Evolutionary conservation across 2,329 filamentous ascomycete genomes (phyloP).

Genomic region (Ophiostoma ulmi): DNA sequence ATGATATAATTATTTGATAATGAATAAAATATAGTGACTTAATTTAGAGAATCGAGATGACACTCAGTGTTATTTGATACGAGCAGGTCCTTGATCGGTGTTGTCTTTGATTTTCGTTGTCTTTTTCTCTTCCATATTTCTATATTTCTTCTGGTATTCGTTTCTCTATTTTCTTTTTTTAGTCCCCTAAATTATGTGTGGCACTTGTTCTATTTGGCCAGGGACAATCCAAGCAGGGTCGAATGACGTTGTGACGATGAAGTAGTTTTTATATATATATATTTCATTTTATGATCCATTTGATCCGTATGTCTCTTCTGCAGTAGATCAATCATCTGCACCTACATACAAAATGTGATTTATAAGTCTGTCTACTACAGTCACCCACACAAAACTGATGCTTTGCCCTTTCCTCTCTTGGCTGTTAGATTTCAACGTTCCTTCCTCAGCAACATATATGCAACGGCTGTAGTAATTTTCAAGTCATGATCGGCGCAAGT

Average conservation of each 20-base stretch:
- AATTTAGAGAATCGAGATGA: not conserved
- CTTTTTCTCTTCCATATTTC: not conserved
- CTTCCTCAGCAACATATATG: not conserved
- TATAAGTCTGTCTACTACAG: not conserved
- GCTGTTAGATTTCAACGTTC: not conserved
- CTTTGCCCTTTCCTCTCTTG: constrained; percentile 1
- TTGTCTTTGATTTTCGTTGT: not conserved
- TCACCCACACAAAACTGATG: not conserved
- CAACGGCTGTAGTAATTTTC: not conserved
- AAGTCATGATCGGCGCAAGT: not conserved
- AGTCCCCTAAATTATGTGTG: not conserved
- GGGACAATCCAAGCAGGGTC: constrained; percentile 5
- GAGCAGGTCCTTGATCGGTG: not conserved
- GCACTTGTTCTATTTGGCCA: not conserved
- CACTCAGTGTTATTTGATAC: not conserved
- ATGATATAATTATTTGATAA: not conserved
- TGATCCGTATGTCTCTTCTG: not conserved
- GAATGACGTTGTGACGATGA: not conserved
- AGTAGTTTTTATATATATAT: constrained; percentile 2
- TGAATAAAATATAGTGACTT: not conserved
- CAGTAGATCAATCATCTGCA: not conserved
- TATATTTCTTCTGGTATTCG: not conserved
- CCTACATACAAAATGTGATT: not conserved
- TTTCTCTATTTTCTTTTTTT: not conserved
- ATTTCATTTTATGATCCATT: not conserved